Conservation (phyloP, 2,329 filamentous ascomycete species). For the Fonsecaea multimorphosa region DNA sequence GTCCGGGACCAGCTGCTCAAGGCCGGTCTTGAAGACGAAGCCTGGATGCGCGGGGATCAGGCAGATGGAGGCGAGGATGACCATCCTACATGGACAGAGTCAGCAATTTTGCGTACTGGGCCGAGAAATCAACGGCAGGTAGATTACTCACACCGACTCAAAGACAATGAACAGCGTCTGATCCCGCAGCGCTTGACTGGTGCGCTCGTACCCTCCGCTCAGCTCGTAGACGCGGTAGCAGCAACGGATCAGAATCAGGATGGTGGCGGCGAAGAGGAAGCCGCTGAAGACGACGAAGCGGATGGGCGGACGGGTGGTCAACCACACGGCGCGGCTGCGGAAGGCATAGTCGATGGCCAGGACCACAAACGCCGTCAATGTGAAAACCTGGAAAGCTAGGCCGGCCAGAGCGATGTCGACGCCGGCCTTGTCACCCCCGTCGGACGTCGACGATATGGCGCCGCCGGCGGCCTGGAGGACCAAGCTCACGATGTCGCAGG, state of each 20-base stretch:
- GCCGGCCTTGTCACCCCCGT: slow-evolving; percentile 41
- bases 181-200: slow-evolving; percentile 61
- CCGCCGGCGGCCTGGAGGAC: slow-evolving; percentile 53
- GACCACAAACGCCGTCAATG: slow-evolving; percentile 45
- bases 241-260: slow-evolving; percentile 68
- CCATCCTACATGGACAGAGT: background rate
- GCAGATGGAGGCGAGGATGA: slow-evolving; percentile 20
- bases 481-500: slow-evolving; percentile 51
- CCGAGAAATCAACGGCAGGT: too few relatives aligned
- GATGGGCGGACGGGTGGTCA: slow-evolving; percentile 39
- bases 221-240: slow-evolving; percentile 72
- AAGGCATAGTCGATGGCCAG: slow-evolving; percentile 43
- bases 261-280: slow-evolving; percentile 63
- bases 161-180: slow-evolving; percentile 64
- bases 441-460: slow-evolving; percentile 42
- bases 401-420: slow-evolving; percentile 51
- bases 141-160: slow-evolving; percentile 50
- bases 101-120: background rate
- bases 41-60: slow-evolving; percentile 33
- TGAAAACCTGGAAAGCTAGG: slow-evolving; percentile 50
- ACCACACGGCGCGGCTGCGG: slow-evolving; percentile 29
- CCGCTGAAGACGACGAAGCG: slow-evolving; percentile 62
- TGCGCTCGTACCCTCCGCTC: slow-evolving; percentile 46
- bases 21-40: slow-evolving; percentile 31
- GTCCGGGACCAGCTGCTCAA: background rate